Conservation (phyloP, 768 basidiomycete species). For the Boletus patriciae region DNA sequence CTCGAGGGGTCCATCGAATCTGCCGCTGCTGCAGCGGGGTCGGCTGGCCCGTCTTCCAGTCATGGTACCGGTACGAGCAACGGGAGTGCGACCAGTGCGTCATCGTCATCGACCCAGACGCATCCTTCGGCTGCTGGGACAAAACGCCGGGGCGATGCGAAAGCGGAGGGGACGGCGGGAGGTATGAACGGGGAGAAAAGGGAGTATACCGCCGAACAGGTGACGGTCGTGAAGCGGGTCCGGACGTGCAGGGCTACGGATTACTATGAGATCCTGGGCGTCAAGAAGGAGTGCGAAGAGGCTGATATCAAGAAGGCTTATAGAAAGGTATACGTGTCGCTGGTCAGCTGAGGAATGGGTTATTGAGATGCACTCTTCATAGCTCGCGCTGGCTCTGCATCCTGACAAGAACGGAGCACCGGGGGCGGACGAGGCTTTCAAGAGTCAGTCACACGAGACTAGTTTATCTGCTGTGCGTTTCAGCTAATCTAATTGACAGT, state of each 20-base stretch:
- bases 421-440: slow-evolving; percentile 98
- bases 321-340: slow-evolving; percentile 70
- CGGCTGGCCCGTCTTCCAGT: slow-evolving; percentile 43
- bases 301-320: slow-evolving; percentile 91
- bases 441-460: slow-evolving; percentile 56
- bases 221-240: slow-evolving; percentile 81
- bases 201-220: slow-evolving; percentile 85
- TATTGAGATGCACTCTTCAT: slow-evolving; percentile 11
- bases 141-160: slow-evolving; percentile 55
- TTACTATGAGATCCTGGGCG: slow-evolving; percentile 88
- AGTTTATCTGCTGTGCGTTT: neutral
- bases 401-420: slow-evolving; percentile 96
- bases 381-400: slow-evolving; percentile 88
- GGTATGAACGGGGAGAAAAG: slow-evolving; percentile 73
- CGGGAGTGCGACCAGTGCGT: slow-evolving; percentile 36
- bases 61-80: slow-evolving; percentile 27
- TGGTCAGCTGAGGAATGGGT: slow-evolving; percentile 1
- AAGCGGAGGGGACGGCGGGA: slow-evolving; percentile 51
- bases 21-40: slow-evolving; percentile 39
- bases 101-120: slow-evolving; percentile 58
- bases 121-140: slow-evolving; percentile 74
- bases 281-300: slow-evolving; percentile 82
- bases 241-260: slow-evolving; percentile 82
- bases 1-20: slow-evolving; percentile 68
- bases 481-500: slow-evolving; percentile 47